phyloP scores from a whole-genome alignment of 139 green algal genomes.

The Pleodorina starrii region DNA sequence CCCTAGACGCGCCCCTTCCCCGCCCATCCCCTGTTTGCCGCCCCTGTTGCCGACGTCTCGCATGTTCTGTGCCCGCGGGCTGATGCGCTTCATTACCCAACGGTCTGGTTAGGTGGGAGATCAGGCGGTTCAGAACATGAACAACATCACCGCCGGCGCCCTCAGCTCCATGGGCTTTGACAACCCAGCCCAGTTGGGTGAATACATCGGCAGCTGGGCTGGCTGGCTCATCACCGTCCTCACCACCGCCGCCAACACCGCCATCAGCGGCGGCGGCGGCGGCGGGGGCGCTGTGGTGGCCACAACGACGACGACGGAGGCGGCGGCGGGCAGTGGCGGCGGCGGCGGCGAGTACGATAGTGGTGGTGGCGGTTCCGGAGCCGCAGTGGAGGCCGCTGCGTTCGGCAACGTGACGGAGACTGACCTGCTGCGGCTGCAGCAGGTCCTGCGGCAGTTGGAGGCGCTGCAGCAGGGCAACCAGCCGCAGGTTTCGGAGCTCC shows the following conservation, averaged over 20 bases:
- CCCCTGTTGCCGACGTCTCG: too few species aligned
- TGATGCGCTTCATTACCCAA: too few species aligned
- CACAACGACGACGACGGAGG: not conserved
- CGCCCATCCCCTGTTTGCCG: too few species aligned
- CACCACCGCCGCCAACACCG: not conserved
- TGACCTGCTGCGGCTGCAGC: not conserved
- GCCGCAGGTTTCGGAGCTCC: not conserved
- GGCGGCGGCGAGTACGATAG: not conserved
- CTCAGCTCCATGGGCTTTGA: conserved; percentile 14
- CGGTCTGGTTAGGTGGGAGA: too few species aligned
- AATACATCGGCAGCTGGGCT: conserved; percentile 40
- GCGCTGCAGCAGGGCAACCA: not conserved
- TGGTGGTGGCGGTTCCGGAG: not conserved
- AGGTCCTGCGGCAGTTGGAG: not conserved
- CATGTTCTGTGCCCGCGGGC: too few species aligned
- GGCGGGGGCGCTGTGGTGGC: not conserved
- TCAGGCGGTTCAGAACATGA: conserved; percentile 28
- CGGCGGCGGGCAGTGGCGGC: not conserved
- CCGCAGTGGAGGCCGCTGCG: not conserved
- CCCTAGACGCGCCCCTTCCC: too few species aligned
- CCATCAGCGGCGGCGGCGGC: not conserved
- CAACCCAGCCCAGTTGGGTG: conserved; percentile 9
- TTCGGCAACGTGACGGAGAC: not conserved
- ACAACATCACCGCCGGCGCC: conserved; percentile 4
- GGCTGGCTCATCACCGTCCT: conserved; percentile 7